phyloP scores from a whole-genome alignment of 2,329 filamentous ascomycete species.

The Emericellopsis atlantica region DNA sequence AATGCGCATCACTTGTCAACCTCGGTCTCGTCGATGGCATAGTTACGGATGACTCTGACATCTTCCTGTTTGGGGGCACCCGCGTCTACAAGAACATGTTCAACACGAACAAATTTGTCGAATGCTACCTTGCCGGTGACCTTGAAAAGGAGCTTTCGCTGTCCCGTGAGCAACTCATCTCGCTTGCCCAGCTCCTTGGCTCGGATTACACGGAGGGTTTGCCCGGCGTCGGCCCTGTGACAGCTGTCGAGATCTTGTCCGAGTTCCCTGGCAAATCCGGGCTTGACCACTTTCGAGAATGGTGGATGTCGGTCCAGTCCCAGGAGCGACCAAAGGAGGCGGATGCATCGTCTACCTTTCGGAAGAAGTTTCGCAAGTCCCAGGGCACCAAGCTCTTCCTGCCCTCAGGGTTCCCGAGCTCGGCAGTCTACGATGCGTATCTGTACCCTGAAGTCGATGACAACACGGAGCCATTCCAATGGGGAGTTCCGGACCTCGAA shows the following conservation, averaged over 20 bases:
- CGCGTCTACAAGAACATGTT: constrained; percentile 99
- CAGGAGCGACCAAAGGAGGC: constrained; percentile 51
- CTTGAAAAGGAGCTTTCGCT: constrained; percentile 83
- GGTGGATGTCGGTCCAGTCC: constrained; percentile 73
- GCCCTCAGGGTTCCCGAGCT: constrained; percentile 65
- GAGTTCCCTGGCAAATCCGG: constrained; percentile 59
- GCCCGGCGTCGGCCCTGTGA: constrained; percentile 83
- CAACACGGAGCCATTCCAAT: constrained; percentile 70
- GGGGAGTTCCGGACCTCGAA: constrained; percentile 90
- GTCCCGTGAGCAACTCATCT: constrained; percentile 75
- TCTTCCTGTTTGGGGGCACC: constrained; percentile 91
- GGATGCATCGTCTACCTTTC: constrained; percentile 51
- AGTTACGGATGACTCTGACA: constrained; percentile 94
- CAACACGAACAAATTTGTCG: constrained; percentile 94
- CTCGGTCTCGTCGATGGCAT: constrained; percentile 91
- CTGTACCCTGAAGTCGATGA: constrained; percentile 74
- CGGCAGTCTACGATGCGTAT: constrained; percentile 73
- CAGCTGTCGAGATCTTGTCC: constrained; percentile 83
- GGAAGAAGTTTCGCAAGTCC: constrained; percentile 71
- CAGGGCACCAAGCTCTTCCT: constrained; percentile 81
- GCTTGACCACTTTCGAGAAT: constrained; percentile 68
- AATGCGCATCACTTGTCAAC: constrained; percentile 82
- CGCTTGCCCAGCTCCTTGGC: constrained; percentile 80
- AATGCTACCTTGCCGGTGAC: constrained; percentile 80
- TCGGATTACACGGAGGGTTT: constrained; percentile 94